Evolutionary conservation across 768 basidiomycete species (phyloP), one percentile per base, ranked within the genome.

Genomic region (Hygrophorus pudorinus): DNA sequence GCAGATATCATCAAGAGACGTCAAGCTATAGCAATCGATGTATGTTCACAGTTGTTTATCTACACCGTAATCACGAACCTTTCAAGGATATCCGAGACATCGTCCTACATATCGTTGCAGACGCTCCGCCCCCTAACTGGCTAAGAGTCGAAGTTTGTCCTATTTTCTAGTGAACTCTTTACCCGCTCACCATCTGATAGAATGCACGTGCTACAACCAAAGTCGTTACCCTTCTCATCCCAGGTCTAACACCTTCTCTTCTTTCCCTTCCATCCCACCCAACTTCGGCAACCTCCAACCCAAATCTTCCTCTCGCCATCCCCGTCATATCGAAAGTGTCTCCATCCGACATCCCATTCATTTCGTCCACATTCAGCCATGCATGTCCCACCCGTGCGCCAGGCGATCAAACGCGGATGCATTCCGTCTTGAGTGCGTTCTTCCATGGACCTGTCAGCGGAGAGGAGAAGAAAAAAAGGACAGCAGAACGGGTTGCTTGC

Each of bases 321-420:
- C 59, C 67, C 29, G 46, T 65, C 3, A 52, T 48, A 57, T 16
- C 42, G 53, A n/a, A 31, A 55, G 18, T 54, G 53, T 16, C 60
- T 62, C 36, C 52, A 51, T 14, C 61, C 68, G 1, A 66, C 18
- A 65, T 81, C 17, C 79, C 78, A 2, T 97, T 76, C 65, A 82
- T 79, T 48, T 75, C 75, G 32, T 82, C 67, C 28, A 87, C 75
- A 4, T 99, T 97, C 66, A 87, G 85, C 46, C 89, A 96, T 65
- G 91, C 89, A 11, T 89, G 86, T 50, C 94, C 93, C 0, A 93
- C 92, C 0, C 78, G 84, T 14, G 92, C 93, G 1, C 93, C 92
- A 0, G 96, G 94, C 1, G 94, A 97, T 52, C 71, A 73, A 42
- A 81, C 73, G 29, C 71, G 80, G 34, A 83, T 98, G 80, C 85